Evolutionary conservation across 2,329 filamentous ascomycete genomes (phyloP), one percentile per base, ranked within the genome.

Genomic region (Fusarium verticillioides): DNA sequence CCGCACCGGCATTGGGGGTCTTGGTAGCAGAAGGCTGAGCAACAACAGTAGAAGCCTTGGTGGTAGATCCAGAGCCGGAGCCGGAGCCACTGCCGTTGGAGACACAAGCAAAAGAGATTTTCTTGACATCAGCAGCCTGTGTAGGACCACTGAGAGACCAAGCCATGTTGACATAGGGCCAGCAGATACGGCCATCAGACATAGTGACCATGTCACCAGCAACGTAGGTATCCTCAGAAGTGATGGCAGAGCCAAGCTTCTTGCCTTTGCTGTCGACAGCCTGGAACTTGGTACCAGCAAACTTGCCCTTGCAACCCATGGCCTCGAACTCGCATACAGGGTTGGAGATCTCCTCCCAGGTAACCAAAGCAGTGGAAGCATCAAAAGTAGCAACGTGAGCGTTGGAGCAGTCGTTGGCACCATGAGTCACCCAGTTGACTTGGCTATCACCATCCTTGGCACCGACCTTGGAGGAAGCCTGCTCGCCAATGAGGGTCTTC

Each of bases 131-230:
- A 13, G 68, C 40, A 28, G 50, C 75, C 26, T 80, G 34, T 69
- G 69, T 53, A 43, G 75, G 68, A 4, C 77, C 77, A 19, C 69
- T 60, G n/a, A 78, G 77, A 28, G 60, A 75, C 88, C 88, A 90
- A 39, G 82, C 82, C 86, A 89, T 88, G 78, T 83, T 83, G 60
- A 89, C 87, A 70, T 89, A 90, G 32, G 88, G 88, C 88, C 88
- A 91, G 84, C 89, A 91, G 74, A 91, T 84, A 53, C 87, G 83
- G 28, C 86, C 87, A 67, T 89, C 87, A n/a, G 81, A 74, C 83
- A 89, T 86, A 37, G 87, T 89, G 16, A 89, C 88, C 84, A 91
- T 90, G 75, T 91, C 89, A 43, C 89, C 89, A 12, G 89, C 87
- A 50, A 91, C 87, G 74, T 84, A 89, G n/a, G 86, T 85, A 76